phyloP scores from a whole-genome alignment of 139 green algal genomes.

The Raphidocelis subcapitata region DNA sequence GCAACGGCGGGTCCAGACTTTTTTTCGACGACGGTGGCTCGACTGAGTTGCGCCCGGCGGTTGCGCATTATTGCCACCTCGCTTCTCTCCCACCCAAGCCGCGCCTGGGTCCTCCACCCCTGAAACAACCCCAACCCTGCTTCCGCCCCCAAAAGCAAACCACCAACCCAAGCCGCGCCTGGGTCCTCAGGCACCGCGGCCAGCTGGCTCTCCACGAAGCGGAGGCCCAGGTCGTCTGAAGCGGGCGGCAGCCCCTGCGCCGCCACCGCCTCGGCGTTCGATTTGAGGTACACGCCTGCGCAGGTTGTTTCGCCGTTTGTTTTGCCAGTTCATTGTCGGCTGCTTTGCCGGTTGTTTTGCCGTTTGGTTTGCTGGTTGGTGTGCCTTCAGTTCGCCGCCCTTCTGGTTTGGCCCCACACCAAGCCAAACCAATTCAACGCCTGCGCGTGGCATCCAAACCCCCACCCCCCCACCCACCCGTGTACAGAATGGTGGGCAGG shows the following conservation, averaged over 20 bases:
- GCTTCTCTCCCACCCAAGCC: too few species aligned
- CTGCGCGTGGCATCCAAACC: not conserved
- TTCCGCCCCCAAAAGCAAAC: not conserved
- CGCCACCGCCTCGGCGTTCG: conserved; percentile 42
- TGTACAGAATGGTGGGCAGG: conserved; percentile 71
- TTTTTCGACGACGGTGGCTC: too few species aligned
- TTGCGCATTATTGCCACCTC: too few species aligned
- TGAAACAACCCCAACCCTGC: too few species aligned
- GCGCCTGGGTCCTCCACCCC: too few species aligned
- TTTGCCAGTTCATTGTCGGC: too few species aligned
- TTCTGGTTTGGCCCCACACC: conserved; percentile 8
- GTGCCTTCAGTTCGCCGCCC: conserved; percentile 23
- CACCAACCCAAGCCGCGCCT: conserved; percentile 18
- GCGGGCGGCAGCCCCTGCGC: conserved; percentile 26
- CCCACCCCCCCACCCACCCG: too few species aligned
- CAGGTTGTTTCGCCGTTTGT: not conserved
- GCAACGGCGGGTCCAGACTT: too few species aligned
- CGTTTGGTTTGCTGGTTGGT: conserved; percentile 1
- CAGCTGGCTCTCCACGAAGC: conserved; percentile 84
- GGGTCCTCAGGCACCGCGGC: conserved; percentile 43
- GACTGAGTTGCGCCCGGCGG: too few species aligned
- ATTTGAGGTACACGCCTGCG: conserved; percentile 67
- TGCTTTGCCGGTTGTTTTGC: not conserved
- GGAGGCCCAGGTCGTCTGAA: conserved; percentile 55
- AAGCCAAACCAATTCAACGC: not conserved